Base-by-base conservation (phyloP, 805 yeast genomes). In the Priceomyces carsonii region DNA sequence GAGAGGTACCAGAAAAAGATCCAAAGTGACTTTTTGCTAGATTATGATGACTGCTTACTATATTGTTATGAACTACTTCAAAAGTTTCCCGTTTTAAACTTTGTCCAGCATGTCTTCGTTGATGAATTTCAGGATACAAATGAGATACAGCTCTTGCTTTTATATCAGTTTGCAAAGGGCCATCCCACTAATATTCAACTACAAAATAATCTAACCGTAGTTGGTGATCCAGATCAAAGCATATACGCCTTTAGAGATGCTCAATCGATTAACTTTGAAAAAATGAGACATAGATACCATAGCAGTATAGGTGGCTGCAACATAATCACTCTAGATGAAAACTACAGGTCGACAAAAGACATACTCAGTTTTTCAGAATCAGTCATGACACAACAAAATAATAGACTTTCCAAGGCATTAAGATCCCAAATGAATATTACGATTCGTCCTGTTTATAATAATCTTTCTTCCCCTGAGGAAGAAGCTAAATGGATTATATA, bases 121-220 rank as follows among this genome's bases (percentile, higher is more conserved):
- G 99, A 91, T 61, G 99, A 91, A 59, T 91, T 89, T 50, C 98
- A 91, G 61, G 99, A 93, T 50, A 89, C 97, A 0, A 87, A 85
- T 48, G 67, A 67, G 22, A 69, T 88, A 12, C 98, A 91, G 54
- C 67, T 88, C 44, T 76, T 78, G 36, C 63, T 93, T 29, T 73
- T 87, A 68, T 73, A 72, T 42, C 61, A 66, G 32, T 64, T 68
- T 48, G 66, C 71, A 2, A 38, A 39, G 26, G 66, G 66, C 7
- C 51, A 57, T 38, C 65, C 73, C 25, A 49, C 57, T 3, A 55
- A 60, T 13, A 18, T 42, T 5, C 18, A 28, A 5, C 26, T 52
- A 13, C 69, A 66, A 23, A 55, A 78, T 41, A 81, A 81, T 39
- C 73, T 91, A 6, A 86, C 97, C 0, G 81, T 89, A 1, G 97